phyloP scores from a whole-genome alignment of 1,139 yeast genomes.

The Saccharomyces hybrid region DNA sequence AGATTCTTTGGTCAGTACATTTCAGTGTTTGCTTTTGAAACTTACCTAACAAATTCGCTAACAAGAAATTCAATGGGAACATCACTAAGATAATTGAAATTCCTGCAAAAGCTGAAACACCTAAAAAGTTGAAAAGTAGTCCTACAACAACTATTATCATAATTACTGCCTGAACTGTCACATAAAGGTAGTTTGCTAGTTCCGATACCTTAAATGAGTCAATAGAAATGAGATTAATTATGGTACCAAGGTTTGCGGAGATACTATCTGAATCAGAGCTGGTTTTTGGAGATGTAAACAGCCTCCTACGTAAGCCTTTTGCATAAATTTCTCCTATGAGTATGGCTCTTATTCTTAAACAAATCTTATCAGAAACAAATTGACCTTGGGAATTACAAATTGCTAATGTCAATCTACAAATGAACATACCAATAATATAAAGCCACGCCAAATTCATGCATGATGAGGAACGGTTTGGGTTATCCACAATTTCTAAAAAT shows the following conservation, averaged over 20 bases:
- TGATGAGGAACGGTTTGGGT: neutral
- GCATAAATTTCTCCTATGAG: slow-evolving; percentile 1
- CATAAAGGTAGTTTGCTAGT: slow-evolving; percentile 7
- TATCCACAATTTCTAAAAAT: slow-evolving; percentile 41
- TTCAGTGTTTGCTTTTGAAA: slow-evolving; percentile 1
- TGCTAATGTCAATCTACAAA: slow-evolving; percentile 1
- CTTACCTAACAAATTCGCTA: slow-evolving; percentile 1
- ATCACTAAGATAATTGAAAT: slow-evolving; percentile 1
- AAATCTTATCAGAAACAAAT: slow-evolving; percentile 1
- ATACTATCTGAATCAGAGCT: slow-evolving; percentile 25
- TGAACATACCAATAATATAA: neutral
- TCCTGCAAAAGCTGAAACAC: slow-evolving; percentile 5
- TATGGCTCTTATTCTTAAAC: neutral
- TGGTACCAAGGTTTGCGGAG: slow-evolving; percentile 67
- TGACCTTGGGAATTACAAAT: slow-evolving; percentile 3
- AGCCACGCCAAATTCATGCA: slow-evolving; percentile 1
- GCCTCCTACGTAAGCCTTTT: neutral
- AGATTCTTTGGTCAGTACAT: slow-evolving; percentile 4
- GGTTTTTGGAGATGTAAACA: neutral
- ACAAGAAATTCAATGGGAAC: slow-evolving; percentile 4
- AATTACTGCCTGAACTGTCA: slow-evolving; percentile 2
- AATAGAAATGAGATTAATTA: slow-evolving; percentile 42
- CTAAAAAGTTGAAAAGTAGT: slow-evolving; percentile 3
- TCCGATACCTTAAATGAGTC: slow-evolving; percentile 49
- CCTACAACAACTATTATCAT: slow-evolving; percentile 3